Conservation (phyloP, 495 filamentous ascomycete species). For the Patellaria atrata region DNA sequence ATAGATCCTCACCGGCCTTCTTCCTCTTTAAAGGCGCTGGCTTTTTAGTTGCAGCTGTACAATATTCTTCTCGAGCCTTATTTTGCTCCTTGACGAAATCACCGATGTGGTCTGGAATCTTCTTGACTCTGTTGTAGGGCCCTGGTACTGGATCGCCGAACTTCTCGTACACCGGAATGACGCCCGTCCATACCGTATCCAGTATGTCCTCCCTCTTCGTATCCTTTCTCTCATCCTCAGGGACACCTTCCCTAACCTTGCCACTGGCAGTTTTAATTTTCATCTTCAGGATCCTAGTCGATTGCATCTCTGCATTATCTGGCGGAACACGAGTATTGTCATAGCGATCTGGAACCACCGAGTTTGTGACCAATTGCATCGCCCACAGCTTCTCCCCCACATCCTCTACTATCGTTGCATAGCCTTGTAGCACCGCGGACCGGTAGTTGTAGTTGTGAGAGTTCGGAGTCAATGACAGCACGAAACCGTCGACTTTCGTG, state of each 20-base stretch:
- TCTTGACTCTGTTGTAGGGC: slow-evolving; percentile 42
- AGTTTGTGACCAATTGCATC: slow-evolving; percentile 69
- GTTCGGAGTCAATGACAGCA: slow-evolving; percentile 65
- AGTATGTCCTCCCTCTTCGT: slow-evolving; percentile 43
- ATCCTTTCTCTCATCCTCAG: slow-evolving; percentile 56
- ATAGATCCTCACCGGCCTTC: slow-evolving; percentile 13
- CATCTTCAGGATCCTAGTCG: slow-evolving; percentile 61
- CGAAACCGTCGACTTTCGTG: slow-evolving; percentile 58
- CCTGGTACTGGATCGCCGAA: slow-evolving; percentile 56
- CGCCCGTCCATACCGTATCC: slow-evolving; percentile 60
- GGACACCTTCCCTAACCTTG: slow-evolving; percentile 57
- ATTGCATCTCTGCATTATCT: slow-evolving; percentile 58
- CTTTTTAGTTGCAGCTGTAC: slow-evolving; percentile 33
- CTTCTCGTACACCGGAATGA: slow-evolving; percentile 56
- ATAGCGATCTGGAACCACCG: slow-evolving; percentile 56
- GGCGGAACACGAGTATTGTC: slow-evolving; percentile 55
- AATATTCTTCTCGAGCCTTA: slow-evolving; percentile 35
- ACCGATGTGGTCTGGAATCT: slow-evolving; percentile 49
- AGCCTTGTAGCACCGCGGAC: slow-evolving; percentile 64
- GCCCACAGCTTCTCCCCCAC: slow-evolving; percentile 65
- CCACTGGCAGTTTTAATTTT: slow-evolving; percentile 56
- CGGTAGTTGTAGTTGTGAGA: slow-evolving; percentile 83
- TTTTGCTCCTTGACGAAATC: slow-evolving; percentile 43
- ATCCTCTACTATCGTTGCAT: slow-evolving; percentile 51
- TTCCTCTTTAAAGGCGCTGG: slow-evolving; percentile 20